phyloP scores from a whole-genome alignment of 768 basidiomycete species.

The Gloeophyllum trabeum region DNA sequence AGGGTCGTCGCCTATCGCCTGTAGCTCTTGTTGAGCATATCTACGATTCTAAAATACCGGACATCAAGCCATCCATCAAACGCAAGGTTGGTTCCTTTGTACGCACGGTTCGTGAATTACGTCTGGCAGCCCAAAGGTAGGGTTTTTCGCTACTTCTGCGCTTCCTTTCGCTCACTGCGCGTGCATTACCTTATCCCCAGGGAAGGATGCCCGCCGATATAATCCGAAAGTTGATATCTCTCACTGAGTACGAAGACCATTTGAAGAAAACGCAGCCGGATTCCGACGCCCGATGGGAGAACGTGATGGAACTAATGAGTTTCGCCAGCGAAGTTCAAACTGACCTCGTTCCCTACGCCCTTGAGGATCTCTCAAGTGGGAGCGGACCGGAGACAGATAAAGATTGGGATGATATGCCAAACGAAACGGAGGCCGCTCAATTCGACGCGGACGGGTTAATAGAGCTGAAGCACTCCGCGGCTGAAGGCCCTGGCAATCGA shows the following conservation, averaged over 20 bases:
- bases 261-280: slow-evolving; percentile 65
- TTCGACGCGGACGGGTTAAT: slow-evolving; percentile 4
- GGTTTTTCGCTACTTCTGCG: no score
- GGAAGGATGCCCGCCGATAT: slow-evolving; percentile 51
- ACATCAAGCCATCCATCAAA: slow-evolving; percentile 57
- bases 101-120: slow-evolving; percentile 36
- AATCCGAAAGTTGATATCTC: slow-evolving; percentile 42
- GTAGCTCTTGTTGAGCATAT: slow-evolving; percentile 56
- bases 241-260: slow-evolving; percentile 56
- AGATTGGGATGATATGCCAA: no score
- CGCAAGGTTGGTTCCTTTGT: slow-evolving; percentile 55
- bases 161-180: no score
- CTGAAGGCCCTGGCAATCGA: neutral
- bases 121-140: no score
- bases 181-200: slow-evolving; percentile 23
- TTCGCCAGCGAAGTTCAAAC: slow-evolving; percentile 52
- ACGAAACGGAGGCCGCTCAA: no score
- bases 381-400: no score
- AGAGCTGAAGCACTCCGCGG: neutral
- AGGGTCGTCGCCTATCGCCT: slow-evolving; percentile 36
- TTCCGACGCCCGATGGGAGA: slow-evolving; percentile 72
- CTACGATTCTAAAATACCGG: slow-evolving; percentile 43
- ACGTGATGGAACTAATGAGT: slow-evolving; percentile 76
- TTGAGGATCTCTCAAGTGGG: slow-evolving; percentile 2
- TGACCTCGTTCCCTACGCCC: slow-evolving; percentile 11